Evolutionary conservation across 2,329 filamentous ascomycete species (phyloP), one percentile per base, ranked within the genome.

Genomic region (Monilinia vaccinii-corymbosi): DNA sequence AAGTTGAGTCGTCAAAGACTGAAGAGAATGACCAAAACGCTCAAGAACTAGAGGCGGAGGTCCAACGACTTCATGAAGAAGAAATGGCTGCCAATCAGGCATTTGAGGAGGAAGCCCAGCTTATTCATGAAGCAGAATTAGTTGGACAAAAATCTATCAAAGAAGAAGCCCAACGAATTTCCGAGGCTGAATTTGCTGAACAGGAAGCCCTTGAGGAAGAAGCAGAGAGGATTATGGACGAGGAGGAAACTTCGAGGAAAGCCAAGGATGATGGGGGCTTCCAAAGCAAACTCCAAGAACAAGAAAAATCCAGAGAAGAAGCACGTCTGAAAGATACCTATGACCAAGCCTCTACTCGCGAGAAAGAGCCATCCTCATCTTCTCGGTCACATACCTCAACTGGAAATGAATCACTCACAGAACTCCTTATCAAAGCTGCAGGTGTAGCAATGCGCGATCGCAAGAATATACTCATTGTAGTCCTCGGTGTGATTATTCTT

Each of bases 401-500:
- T 14, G 56, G 68, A 28, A 65, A 68, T 25, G 79, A 80, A 0
- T 80, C 79, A 2, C 74, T 86, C 13, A 73, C 76, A 0, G 78
- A 83, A 62, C 73, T 86, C 10, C 67, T 86, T 0, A 65, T 81
- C 10, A 79, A 82, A 63, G 81, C 82, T 0, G 73, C 75, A 55
- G 76, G 77, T 36, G 78, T 86, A 9, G 70, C 81, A 21, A 67
- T 86, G 66, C 76, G 78, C 50, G 83, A 86, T 65, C 76, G 76
- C 60, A 84, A 80, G 73, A 86, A 86, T 60, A 69, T 85, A 11
- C 72, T 77, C n/a, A 85, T 86, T 31, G 73, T 76, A 6, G 67
- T 81, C 0, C 72, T 87, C 55, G 78, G 79, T 58, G 61, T 81
- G 2, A 68, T 86, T n/a, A 76, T 84, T 2, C 65, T 84, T 16